phyloP scores from a whole-genome alignment of 2,329 filamentous ascomycete genomes.

The Neofusicoccum parvum region DNA sequence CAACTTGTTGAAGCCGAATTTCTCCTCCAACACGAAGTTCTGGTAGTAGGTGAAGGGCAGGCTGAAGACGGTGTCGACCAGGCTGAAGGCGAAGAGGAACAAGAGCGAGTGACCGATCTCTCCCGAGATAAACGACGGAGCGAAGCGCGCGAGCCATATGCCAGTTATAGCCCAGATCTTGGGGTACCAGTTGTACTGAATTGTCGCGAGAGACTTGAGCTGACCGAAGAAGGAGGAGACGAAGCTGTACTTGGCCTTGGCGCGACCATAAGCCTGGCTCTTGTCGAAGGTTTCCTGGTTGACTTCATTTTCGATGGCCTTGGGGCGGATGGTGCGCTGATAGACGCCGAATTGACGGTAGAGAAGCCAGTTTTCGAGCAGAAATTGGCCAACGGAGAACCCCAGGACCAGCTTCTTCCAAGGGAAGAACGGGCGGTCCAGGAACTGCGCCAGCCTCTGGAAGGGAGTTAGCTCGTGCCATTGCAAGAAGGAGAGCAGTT shows the following conservation, averaged over 20 bases:
- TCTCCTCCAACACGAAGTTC: conserved; percentile 93
- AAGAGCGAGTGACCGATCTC: conserved; percentile 93
- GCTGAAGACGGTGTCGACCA: conserved; percentile 77
- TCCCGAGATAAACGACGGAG: conserved; percentile 78
- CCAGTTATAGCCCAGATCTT: conserved; percentile 87
- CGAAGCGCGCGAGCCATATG: conserved; percentile 69
- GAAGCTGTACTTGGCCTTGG: conserved; percentile 89
- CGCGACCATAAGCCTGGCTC: conserved; percentile 91
- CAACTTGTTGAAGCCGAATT: conserved; percentile 99
- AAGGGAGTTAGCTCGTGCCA: conserved; percentile 6
- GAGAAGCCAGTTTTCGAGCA: conserved; percentile 87
- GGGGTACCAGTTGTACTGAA: conserved; percentile 88
- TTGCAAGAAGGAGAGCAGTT: background rate
- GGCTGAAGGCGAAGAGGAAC: conserved; percentile 84
- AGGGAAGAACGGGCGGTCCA: conserved; percentile 90
- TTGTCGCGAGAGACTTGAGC: conserved; percentile 83
- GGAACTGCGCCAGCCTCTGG: conserved; percentile 74
- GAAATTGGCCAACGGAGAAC: conserved; percentile 89
- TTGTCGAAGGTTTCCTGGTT: conserved; percentile 91
- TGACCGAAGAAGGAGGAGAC: conserved; percentile 80
- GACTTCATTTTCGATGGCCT: conserved; percentile 86
- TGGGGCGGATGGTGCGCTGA: conserved; percentile 76
- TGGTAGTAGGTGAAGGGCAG: conserved; percentile 86
- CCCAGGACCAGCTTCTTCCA: conserved; percentile 97
- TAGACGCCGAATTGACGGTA: conserved; percentile 88